phyloP scores from a whole-genome alignment of 129 eudicot species.

The Pittosporum tobira region DNA sequence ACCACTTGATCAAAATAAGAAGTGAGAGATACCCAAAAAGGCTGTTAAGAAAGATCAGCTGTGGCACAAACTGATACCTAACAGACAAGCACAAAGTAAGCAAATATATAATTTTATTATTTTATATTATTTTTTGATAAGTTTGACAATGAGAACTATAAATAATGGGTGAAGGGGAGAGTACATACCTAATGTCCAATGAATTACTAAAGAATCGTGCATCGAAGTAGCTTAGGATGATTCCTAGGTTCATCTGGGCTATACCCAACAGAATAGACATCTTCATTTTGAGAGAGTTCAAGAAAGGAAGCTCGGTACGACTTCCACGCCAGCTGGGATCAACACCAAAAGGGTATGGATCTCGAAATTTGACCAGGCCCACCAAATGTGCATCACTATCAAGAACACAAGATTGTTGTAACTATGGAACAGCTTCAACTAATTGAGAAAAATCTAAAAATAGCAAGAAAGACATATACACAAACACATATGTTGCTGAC shows the following conservation, averaged over 20 bases:
- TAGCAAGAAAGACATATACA: background rate
- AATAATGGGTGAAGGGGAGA: slow-evolving; percentile 8
- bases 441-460: slow-evolving; percentile 1
- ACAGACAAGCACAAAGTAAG: slow-evolving; percentile 16
- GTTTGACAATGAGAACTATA: background rate
- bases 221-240: slow-evolving; percentile 71
- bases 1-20: slow-evolving; percentile 77
- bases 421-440: slow-evolving; percentile 14
- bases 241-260: slow-evolving; percentile 18
- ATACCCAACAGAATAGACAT: slow-evolving; percentile 22
- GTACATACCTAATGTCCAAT: slow-evolving; percentile 59
- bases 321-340: slow-evolving; percentile 26
- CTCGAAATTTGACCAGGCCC: slow-evolving; percentile 18
- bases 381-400: slow-evolving; percentile 57
- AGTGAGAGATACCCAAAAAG: slow-evolving; percentile 95
- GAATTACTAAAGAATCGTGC: slow-evolving; percentile 65
- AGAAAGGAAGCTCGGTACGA: slow-evolving; percentile 20
- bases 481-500: too few relatives aligned
- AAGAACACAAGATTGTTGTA: slow-evolving; percentile 10
- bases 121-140: too few relatives aligned
- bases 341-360: slow-evolving; percentile 22
- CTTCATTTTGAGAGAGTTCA: slow-evolving; percentile 21
- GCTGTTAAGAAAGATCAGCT: slow-evolving; percentile 90
- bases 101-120: too few relatives aligned
- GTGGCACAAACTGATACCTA: slow-evolving; percentile 95